Conservation (phyloP, 108 stramenopile genomes). For the Skeletonema costatum region DNA sequence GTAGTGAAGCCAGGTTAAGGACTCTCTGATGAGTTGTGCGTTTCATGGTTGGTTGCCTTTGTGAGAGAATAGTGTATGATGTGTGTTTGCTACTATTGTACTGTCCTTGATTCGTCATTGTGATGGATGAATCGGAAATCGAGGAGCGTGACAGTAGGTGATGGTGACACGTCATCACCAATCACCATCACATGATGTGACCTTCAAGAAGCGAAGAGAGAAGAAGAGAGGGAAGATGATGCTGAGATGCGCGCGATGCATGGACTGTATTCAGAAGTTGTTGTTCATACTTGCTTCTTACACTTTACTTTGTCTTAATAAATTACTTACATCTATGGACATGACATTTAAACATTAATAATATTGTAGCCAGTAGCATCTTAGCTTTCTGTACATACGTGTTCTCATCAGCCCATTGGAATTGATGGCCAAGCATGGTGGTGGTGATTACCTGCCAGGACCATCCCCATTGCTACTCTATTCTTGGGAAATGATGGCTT, state of each 20-base stretch:
- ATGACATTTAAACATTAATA: not conserved
- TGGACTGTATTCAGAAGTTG: too few species aligned
- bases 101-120: not conserved
- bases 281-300: too few species aligned
- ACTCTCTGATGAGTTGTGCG: not conserved
- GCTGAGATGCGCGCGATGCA: too few species aligned
- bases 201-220: too few species aligned
- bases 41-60: not conserved
- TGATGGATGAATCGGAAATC: not conserved
- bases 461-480: slow-evolving; percentile 42
- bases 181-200: too few species aligned
- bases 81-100: not conserved
- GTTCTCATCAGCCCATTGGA: slow-evolving; percentile 34
- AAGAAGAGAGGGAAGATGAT: too few species aligned
- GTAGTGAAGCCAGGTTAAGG: not conserved
- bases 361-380: not conserved
- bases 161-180: too few species aligned
- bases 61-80: not conserved
- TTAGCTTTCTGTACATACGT: not conserved
- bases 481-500: slow-evolving; percentile 53
- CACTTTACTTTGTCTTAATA: too few species aligned
- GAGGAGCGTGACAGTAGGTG: too few species aligned
- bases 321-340: not conserved
- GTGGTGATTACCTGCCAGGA: slow-evolving; percentile 38
- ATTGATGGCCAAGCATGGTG: slow-evolving; percentile 52